These are phyloP conservation scores for Lanmaoa rubissima DNA, from an alignment of 768 basidiomycete genomes.

Conservation along the genomic window DNA sequence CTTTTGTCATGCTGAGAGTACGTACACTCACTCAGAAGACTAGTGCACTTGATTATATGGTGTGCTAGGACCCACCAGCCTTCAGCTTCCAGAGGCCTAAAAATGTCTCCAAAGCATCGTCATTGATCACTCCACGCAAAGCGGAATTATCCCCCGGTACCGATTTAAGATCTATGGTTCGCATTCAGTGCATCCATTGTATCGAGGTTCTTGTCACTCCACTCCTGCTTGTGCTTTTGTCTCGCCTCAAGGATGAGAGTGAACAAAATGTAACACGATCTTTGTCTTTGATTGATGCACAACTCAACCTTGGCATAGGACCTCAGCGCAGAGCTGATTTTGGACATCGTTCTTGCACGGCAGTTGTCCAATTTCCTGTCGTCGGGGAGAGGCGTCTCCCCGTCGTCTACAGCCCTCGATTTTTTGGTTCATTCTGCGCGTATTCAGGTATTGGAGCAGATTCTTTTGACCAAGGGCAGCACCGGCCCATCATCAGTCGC, in stretches of 20 bases:
- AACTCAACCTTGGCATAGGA: conserved; percentile 26
- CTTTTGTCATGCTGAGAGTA: conserved; percentile 48
- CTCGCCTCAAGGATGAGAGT: conserved; percentile 47
- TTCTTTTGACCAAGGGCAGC: conserved; percentile 21
- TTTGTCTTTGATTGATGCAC: neutral
- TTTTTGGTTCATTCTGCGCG: conserved; percentile 39
- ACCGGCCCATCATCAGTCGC: neutral
- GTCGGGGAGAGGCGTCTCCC: conserved; percentile 11
- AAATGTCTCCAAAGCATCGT: neutral
- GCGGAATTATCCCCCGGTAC: neutral
- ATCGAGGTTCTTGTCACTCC: conserved; percentile 54
- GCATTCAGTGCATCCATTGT: conserved; percentile 39
- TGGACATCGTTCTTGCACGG: conserved; percentile 42
- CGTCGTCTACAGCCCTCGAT: conserved; percentile 38
- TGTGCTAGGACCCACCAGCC: conserved; percentile 11
- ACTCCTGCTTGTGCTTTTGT: conserved; percentile 44
- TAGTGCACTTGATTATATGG: neutral
- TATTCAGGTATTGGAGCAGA: conserved; percentile 48
- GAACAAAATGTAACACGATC: conserved; percentile 41
- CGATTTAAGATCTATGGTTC: conserved; percentile 22
- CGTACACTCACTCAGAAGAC: conserved; percentile 7
- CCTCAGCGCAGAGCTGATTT: conserved; percentile 37
- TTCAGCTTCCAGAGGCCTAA: conserved; percentile 7
- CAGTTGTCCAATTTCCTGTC: conserved; percentile 37
- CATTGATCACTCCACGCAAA: conserved; percentile 5